Evolutionary conservation across 2,329 filamentous ascomycete genomes (phyloP).

Genomic region (Coniochaeta sp.): DNA sequence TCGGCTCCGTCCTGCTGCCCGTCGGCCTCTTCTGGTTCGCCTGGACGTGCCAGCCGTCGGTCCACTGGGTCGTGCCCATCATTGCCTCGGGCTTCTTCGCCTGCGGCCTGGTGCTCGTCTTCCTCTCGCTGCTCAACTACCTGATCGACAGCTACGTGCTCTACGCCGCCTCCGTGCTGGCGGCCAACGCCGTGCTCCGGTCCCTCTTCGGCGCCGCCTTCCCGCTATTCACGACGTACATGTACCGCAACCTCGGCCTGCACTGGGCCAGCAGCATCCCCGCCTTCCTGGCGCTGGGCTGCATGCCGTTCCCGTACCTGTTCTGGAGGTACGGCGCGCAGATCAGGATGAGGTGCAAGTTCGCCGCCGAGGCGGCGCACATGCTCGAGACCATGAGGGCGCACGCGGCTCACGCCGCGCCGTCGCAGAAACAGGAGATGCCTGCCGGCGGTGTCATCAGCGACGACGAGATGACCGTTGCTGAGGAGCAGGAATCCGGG

Average conservation of each 20-base stretch:
- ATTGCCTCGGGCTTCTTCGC: conserved; percentile 29
- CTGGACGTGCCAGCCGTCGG: conserved; percentile 51
- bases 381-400: conserved; percentile 42
- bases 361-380: conserved; percentile 56
- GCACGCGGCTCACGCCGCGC: background rate
- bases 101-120: conserved; percentile 50
- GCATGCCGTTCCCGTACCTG: conserved; percentile 66
- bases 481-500: background rate
- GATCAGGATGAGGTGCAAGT: conserved; percentile 63
- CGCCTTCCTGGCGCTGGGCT: conserved; percentile 64
- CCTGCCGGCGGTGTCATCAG: conserved; percentile 8
- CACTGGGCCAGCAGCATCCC: conserved; percentile 71
- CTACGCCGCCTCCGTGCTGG: conserved; percentile 68
- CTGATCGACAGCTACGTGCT: conserved; percentile 66
- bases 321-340: conserved; percentile 64
- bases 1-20: conserved; percentile 56
- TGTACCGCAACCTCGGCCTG: conserved; percentile 55
- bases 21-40: conserved; percentile 61
- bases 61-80: conserved; percentile 35
- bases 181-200: conserved; percentile 64
- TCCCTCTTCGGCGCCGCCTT: conserved; percentile 67
- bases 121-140: conserved; percentile 59
- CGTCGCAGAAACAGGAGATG: conserved; percentile 11
- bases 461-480: conserved; percentile 17
- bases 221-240: conserved; percentile 60